Conservation (phyloP, 225 moss, liverwort and hornwort species). For the Climacium dendroides region DNA sequence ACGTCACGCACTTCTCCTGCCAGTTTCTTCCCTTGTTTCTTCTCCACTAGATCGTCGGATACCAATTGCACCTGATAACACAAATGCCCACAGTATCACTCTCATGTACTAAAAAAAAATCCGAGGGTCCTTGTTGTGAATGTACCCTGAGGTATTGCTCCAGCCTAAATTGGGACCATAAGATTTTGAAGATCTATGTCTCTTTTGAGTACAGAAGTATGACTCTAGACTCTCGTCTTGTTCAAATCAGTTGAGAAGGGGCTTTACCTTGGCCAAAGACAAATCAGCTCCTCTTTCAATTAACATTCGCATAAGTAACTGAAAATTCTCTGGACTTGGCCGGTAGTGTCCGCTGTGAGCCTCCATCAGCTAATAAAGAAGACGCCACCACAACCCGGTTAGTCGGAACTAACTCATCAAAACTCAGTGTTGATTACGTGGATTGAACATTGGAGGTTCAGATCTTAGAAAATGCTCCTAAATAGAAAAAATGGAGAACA, state of each 20-base stretch:
- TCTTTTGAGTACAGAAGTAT: too few species aligned
- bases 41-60: slow-evolving; percentile 7
- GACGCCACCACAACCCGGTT: background rate
- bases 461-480: background rate
- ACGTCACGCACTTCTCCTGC: slow-evolving; percentile 10
- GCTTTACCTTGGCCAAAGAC: slow-evolving; percentile 47
- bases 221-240: background rate
- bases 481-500: background rate
- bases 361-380: slow-evolving; percentile 63
- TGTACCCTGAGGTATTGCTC: background rate
- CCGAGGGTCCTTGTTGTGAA: background rate
- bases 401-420: background rate
- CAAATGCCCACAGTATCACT: background rate
- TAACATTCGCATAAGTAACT: slow-evolving; percentile 37
- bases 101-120: background rate
- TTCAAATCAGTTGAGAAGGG: background rate
- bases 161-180: background rate
- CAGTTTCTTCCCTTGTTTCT: background rate
- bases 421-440: background rate
- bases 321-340: slow-evolving; percentile 74
- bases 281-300: slow-evolving; percentile 63
- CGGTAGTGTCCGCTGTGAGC: slow-evolving; percentile 97
- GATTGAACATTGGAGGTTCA: background rate
- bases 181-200: background rate
- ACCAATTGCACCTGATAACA: slow-evolving; percentile 28